Evolutionary conservation across 345 rosid species (phyloP).

Genomic region (Psidium guajava): DNA sequence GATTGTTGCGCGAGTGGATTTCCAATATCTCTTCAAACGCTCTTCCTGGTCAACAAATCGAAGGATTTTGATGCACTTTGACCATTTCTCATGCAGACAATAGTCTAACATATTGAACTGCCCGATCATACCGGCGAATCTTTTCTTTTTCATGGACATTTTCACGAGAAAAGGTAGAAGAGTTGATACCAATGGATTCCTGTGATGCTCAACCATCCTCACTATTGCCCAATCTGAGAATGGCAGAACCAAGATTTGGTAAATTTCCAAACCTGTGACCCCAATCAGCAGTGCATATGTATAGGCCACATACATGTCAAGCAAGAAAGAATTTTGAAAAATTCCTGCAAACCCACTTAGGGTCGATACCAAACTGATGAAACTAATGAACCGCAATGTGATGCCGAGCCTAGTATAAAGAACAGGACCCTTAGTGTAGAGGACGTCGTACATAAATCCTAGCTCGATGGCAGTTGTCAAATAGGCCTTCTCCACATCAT

Average conservation of each 20-base stretch:
- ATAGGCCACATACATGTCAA: background rate
- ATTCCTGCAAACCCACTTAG: background rate
- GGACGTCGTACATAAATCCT: slow-evolving; percentile 9
- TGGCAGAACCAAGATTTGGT: background rate
- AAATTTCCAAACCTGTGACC: background rate
- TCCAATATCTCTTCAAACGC: background rate
- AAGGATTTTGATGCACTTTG: background rate
- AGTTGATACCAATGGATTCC: background rate
- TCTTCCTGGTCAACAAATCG: background rate
- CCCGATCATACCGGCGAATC: background rate
- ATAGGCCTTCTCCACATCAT: background rate
- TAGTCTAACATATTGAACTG: slow-evolving; percentile 6
- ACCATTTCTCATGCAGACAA: background rate
- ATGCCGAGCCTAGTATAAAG: background rate
- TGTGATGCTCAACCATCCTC: background rate
- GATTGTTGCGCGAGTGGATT: background rate
- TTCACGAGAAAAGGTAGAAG: background rate
- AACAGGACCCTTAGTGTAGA: slow-evolving; percentile 3
- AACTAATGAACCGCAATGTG: background rate
- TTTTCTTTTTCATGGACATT: background rate
- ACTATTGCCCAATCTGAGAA: slow-evolving; percentile 4
- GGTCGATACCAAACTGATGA: background rate
- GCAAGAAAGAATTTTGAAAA: background rate
- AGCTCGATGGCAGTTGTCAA: slow-evolving; percentile 4
- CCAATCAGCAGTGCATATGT: background rate